Evolutionary conservation across 169 alveolate species (phyloP), one percentile per base, ranked within the genome.

Genomic region (Plasmodium malariae): DNA sequence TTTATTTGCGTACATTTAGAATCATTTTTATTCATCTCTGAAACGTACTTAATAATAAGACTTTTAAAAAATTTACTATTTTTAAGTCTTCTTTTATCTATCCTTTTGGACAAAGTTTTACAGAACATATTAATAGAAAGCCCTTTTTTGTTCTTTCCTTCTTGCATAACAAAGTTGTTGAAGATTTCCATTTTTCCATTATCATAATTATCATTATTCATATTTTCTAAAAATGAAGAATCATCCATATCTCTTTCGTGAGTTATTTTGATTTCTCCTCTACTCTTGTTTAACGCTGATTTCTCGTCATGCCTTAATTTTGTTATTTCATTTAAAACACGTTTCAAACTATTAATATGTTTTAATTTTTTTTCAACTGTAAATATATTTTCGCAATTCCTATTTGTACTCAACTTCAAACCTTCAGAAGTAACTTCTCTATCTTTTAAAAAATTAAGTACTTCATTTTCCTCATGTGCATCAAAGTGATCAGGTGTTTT

Each of bases 401-500:
- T 2, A 30, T 17, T 59, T 65, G 24, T 24, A 67, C 71, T 67
- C n/a, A 28, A 43, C 14, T 67, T 3, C 34, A 67, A 51, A 3
- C 19, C 67, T 40, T 55, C 72, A 51, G 83, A 36, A 59, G 67
- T 19, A 2, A 68, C 30, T 43, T 83, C 83, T 67, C 67, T 83
- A 83, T 83, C 68, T 67, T 65, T 83, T 83, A 83, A 67, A 67
- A 83, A 70, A 57, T 83, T 65, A 49, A 83, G 54, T 49, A 83
- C 80, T 67, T 51, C 91, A 83, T 67, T 83, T 65, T 83, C 91
- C 67, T 83, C 91, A 60, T 67, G 72, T 19, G 72, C 65, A 83
- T 68, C 37, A 17, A 45, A 19, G 48, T 12, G 40, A 70, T 83
- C 91, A 19, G 59, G 24, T 24, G 91, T 14, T 7, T 83, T 49